A percentile compares a stretch with the other conserved stretches of the same genome.
Conservation (phyloP, 345 rosid species). For the Eucalyptus curtisii region DNA sequence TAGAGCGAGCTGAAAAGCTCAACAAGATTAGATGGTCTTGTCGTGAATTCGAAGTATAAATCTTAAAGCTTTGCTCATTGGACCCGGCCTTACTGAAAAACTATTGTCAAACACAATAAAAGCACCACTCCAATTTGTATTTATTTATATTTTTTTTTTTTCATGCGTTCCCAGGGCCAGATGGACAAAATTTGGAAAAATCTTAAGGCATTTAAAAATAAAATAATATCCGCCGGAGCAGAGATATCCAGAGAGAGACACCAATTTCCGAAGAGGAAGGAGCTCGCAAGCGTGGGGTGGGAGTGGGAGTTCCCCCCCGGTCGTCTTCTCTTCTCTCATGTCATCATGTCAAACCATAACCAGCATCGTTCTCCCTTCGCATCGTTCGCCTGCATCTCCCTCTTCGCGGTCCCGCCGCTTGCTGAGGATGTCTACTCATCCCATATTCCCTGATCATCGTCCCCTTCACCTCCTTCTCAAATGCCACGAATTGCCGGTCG, state of each 20-base stretch:
- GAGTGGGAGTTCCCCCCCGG: background rate
- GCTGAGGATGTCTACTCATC: background rate
- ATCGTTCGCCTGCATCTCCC: background rate
- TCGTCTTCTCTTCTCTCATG: background rate
- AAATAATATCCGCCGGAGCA: background rate
- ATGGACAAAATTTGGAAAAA: background rate
- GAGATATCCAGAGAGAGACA: background rate
- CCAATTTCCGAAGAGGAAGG: background rate
- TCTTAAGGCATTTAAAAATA: background rate
- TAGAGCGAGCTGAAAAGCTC: too few relatives aligned
- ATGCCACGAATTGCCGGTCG: background rate
- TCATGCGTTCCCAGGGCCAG: background rate
- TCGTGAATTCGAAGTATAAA: too few relatives aligned
- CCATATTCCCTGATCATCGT: background rate
- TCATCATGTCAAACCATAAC: background rate
- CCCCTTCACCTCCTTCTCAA: background rate
- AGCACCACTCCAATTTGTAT: background rate
- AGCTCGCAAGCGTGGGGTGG: background rate
- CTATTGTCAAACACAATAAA: too few relatives aligned
- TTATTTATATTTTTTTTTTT: fast-evolving
- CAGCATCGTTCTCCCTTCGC: background rate
- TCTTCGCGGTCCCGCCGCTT: background rate
- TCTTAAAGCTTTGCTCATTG: too few relatives aligned
- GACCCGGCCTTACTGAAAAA: too few relatives aligned
- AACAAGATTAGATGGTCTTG: too few relatives aligned